Evolutionary conservation across 106 monocot species (phyloP).

Genomic region (Allium fistulosum): DNA sequence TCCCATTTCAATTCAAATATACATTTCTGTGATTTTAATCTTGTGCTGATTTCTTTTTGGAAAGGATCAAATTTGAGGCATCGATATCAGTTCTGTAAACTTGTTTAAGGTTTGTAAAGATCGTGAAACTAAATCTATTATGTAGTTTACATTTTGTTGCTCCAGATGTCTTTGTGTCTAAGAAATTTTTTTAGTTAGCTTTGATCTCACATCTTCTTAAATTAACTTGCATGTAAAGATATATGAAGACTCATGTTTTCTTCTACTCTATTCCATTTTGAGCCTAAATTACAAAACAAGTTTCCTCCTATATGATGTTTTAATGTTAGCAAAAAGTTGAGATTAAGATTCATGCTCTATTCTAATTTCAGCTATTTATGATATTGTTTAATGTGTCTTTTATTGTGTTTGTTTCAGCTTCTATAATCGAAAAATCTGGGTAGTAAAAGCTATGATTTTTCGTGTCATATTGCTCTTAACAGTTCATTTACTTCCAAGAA

Average conservation of each 20-base stretch:
- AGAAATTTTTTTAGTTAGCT: not conserved
- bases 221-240: slow-evolving; percentile 8
- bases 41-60: not conserved
- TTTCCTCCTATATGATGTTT: not conserved
- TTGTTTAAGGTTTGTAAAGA: not conserved
- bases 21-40: not conserved
- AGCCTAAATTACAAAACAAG: not conserved
- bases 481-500: slow-evolving; percentile 26
- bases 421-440: not conserved
- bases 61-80: slow-evolving; percentile 4
- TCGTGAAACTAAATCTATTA: not conserved
- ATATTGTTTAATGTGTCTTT: not conserved
- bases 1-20: slow-evolving; percentile 3
- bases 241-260: slow-evolving; percentile 1
- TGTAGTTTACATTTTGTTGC: not conserved
- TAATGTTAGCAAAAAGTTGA: too few relatives aligned
- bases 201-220: slow-evolving; percentile 5
- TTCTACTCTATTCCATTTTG: not conserved
- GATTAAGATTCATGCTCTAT: too few relatives aligned
- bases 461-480: slow-evolving; percentile 8
- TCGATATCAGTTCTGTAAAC: not conserved
- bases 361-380: not conserved
- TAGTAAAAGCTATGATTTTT: not conserved
- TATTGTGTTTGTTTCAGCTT: slow-evolving; percentile 1
- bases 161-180: not conserved